phyloP scores from a whole-genome alignment of 2,329 filamentous ascomycete species.

The Arthroderma sp. region DNA sequence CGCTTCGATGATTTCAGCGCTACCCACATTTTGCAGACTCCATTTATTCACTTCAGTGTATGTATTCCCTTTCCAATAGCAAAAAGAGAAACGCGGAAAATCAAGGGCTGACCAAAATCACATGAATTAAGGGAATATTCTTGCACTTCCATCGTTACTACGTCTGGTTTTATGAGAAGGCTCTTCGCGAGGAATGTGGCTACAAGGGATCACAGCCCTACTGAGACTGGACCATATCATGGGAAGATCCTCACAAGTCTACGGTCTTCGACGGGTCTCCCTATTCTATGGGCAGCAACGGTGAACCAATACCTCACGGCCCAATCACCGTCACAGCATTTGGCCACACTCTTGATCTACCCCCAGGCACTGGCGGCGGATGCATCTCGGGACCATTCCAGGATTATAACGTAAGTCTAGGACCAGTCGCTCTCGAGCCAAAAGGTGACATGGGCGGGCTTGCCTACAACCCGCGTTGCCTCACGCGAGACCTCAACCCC shows the following conservation, averaged over 20 bases:
- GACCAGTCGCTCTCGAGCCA: constrained; percentile 16
- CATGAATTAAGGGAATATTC: constrained; percentile 12
- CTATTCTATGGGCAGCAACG: constrained; percentile 23
- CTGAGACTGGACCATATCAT: constrained; percentile 22
- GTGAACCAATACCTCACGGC: constrained; percentile 7
- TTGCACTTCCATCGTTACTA: constrained; percentile 33
- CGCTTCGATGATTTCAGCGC: constrained; percentile 13
- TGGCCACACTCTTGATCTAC: constrained; percentile 4
- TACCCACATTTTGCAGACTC: constrained; percentile 10
- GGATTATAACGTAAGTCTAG: constrained; percentile 29
- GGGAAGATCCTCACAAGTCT: constrained; percentile 14
- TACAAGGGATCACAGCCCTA: constrained; percentile 31
- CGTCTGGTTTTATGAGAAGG: constrained; percentile 27
- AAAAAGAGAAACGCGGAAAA: neutral
- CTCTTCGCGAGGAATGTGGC: constrained; percentile 30
- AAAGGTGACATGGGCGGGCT: constrained; percentile 10
- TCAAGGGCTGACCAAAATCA: too few relatives aligned
- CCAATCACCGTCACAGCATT: neutral
- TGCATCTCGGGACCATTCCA: constrained; percentile 23
- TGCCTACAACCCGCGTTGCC: constrained; percentile 27
- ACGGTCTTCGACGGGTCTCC: constrained; percentile 21
- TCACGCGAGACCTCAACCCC: constrained; percentile 30
- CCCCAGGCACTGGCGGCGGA: constrained; percentile 19
- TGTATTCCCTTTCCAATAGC: neutral
- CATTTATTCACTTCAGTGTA: constrained; percentile 12